Base-by-base conservation (phyloP, 257 asterid genomes). In the Cinchona pubescens region DNA sequence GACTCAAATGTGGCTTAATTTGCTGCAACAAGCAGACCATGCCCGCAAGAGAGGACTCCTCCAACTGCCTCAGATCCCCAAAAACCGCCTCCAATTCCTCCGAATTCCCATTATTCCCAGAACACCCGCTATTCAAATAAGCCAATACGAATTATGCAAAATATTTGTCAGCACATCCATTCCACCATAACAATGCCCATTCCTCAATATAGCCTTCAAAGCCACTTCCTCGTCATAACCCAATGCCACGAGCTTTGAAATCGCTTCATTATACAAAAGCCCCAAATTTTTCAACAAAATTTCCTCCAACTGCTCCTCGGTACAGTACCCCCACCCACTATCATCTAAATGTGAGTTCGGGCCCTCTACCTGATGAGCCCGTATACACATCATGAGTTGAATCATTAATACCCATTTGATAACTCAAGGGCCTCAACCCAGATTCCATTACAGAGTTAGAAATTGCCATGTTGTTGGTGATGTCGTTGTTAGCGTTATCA, bases 11-110 rank as follows among this genome's bases (percentile, higher is more conserved):
- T 18, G 97, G 97, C 84, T 90, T 91, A 64, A 90, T 79, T 82
- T 88, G 96, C 71, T 95, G 98, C 92, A 95, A 83, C 81, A 95
- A 82, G 76, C 91, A 85, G 70, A 95, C 90, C 98, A 92, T 85
- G n/a, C 96, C 94, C 0, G 90, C 84, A 67, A 95, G 90, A 0
- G 99, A 90, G 81, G 91, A 90, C 83, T 91, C 97, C 81, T 81
- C 92, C 74, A 95, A 80, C 86, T 91, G 96, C 85, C 90, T 90
- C 87, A 95, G 79, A 77, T 95, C 92, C 1, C 72, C 68, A 79
- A 91, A 95, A 7, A 73, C 79, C 7, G 84, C 87, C 75, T 76
- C 91, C 0, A 84, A 65, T 76, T 86, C 90, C 61, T 88, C 89
- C 0, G 79, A 71, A 4, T 69, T 80, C 34, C 72, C 87, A 71